Conservation (phyloP, 176 grass and related monocot genomes). For the Ensete glaucum region DNA sequence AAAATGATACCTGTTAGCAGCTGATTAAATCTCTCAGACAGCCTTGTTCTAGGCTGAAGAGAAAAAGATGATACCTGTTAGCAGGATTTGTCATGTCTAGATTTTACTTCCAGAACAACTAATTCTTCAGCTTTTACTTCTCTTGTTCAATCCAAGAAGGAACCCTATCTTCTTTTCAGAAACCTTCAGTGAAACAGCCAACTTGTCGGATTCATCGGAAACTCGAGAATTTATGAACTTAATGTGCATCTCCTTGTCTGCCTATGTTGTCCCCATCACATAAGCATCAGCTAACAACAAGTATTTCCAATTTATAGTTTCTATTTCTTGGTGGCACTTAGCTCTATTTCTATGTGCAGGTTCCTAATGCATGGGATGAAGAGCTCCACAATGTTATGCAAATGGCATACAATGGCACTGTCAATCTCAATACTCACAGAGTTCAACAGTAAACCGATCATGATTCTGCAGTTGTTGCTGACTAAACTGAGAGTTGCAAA, state of each 20-base stretch:
- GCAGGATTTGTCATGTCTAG: background rate
- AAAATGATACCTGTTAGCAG: too few relatives aligned
- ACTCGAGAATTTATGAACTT: too few relatives aligned
- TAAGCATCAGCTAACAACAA: too few relatives aligned
- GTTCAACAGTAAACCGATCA: slow-evolving; percentile 26
- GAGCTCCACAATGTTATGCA: slow-evolving; percentile 42
- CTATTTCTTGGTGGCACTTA: background rate
- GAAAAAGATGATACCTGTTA: background rate
- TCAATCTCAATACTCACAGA: slow-evolving; percentile 30
- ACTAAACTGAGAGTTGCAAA: background rate
- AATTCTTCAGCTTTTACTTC: background rate
- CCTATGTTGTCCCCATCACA: too few relatives aligned
- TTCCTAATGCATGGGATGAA: slow-evolving; percentile 44
- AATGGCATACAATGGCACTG: slow-evolving; percentile 21
- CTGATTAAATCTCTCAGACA: background rate
- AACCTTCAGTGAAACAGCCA: background rate
- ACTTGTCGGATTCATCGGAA: background rate
- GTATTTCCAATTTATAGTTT: too few relatives aligned
- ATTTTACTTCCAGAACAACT: background rate
- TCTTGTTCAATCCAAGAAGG: background rate
- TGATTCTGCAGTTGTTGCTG: background rate
- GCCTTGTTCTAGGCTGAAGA: background rate
- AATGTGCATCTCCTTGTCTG: too few relatives aligned
- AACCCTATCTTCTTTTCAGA: background rate
- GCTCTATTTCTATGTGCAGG: slow-evolving; percentile 27